phyloP scores from a whole-genome alignment of 306 rosid species.

The Rubus idaeus region DNA sequence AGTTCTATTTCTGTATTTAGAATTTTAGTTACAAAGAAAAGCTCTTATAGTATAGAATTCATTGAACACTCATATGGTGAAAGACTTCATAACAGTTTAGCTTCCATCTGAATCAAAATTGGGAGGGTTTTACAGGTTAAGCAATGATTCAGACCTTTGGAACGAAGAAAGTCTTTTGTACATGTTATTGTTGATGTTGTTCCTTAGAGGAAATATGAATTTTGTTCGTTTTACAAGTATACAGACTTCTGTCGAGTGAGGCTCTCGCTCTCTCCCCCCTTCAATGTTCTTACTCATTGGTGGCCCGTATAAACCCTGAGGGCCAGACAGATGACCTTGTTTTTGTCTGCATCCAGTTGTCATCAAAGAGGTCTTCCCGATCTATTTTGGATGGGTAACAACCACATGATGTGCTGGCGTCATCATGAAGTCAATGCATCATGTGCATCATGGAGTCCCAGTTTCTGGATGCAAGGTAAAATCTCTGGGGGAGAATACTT shows the following conservation, averaged over 20 bases:
- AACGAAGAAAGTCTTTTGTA: background rate
- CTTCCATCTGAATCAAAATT: conserved; percentile 2
- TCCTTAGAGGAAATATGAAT: background rate
- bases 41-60: background rate
- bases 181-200: background rate
- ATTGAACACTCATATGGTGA: background rate
- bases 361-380: background rate
- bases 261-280: background rate
- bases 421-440: conserved; percentile 8
- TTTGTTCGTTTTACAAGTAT: background rate
- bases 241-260: background rate
- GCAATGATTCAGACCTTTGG: background rate
- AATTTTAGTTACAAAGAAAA: background rate
- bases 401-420: background rate
- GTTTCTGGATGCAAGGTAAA: background rate
- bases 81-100: background rate
- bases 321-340: background rate
- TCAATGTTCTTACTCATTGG: background rate
- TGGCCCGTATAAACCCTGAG: background rate
- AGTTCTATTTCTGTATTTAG: background rate
- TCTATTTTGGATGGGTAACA: background rate
- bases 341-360: background rate
- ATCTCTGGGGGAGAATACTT: too few relatives aligned
- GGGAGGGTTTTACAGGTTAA: background rate
- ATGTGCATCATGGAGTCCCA: background rate